phyloP scores from a whole-genome alignment of 2,329 filamentous ascomycete genomes.

The Madurella fahalii region DNA sequence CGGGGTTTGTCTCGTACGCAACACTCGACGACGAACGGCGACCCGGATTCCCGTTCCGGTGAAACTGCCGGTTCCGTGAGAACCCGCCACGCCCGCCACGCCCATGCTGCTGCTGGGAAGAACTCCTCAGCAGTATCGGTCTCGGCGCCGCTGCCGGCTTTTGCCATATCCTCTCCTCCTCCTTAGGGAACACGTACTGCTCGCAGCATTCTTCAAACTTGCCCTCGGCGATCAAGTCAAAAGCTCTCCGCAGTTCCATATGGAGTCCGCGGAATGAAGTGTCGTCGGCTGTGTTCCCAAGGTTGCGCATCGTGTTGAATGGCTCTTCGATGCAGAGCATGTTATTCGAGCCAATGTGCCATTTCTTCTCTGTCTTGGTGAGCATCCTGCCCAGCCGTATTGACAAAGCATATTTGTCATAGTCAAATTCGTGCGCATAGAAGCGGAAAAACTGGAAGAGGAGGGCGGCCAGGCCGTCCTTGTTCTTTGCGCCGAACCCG shows the following conservation, averaged over 20 bases:
- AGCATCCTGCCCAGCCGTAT: slow-evolving; percentile 76
- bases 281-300: slow-evolving; percentile 95
- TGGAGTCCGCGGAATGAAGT: slow-evolving; percentile 91
- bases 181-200: slow-evolving; percentile 80
- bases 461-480: slow-evolving; percentile 77
- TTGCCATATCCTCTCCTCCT: slow-evolving; percentile 63
- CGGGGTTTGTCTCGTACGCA: slow-evolving; percentile 45
- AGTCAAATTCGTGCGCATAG: slow-evolving; percentile 91
- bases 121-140: slow-evolving; percentile 56
- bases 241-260: slow-evolving; percentile 81
- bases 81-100: slow-evolving; percentile 48
- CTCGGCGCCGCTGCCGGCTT: slow-evolving; percentile 52
- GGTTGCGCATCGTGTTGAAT: slow-evolving; percentile 83
- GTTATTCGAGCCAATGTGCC: slow-evolving; percentile 76
- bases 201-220: slow-evolving; percentile 83
- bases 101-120: slow-evolving; percentile 52
- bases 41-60: slow-evolving; percentile 40
- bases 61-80: slow-evolving; percentile 45
- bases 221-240: slow-evolving; percentile 72
- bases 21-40: slow-evolving; percentile 52
- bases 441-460: slow-evolving; percentile 94
- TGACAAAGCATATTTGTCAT: slow-evolving; percentile 77
- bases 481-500: slow-evolving; percentile 74
- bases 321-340: slow-evolving; percentile 93
- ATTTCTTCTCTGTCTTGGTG: slow-evolving; percentile 80